Conservation (phyloP, 306 rosid genomes). For the Citrullus amarus region DNA sequence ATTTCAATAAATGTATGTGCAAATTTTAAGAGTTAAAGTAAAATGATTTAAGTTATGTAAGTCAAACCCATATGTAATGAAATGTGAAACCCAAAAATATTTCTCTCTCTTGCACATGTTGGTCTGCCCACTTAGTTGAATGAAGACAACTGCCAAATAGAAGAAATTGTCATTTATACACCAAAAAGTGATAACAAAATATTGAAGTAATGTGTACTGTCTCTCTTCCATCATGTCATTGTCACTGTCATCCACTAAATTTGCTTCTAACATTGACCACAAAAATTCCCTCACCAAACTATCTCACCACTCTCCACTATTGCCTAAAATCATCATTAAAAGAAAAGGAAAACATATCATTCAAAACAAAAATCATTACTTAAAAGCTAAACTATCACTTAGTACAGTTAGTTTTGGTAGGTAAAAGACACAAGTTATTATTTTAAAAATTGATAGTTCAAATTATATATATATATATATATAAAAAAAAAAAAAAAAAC, state of each 20-base stretch:
- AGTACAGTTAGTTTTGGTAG: too few species aligned
- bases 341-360: not conserved
- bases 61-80: too few species aligned
- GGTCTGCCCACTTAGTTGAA: not conserved
- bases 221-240: not conserved
- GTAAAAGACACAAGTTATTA: too few species aligned
- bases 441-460: too few species aligned
- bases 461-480: too few species aligned
- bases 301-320: not conserved
- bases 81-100: not conserved
- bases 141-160: not conserved
- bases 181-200: not conserved
- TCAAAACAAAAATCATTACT: not conserved
- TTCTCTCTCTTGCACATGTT: not conserved
- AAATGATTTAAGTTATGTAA: too few species aligned
- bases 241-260: not conserved
- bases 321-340: not conserved
- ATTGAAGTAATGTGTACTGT: not conserved
- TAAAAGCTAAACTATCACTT: not conserved
- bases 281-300: not conserved
- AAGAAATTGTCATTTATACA: constrained; percentile 1
- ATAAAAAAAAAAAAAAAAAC: too few species aligned
- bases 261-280: not conserved
- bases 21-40: too few species aligned
- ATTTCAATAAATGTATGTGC: too few species aligned